phyloP scores from a whole-genome alignment of 352 stramenopile genomes.

The Blastocystis sp. region DNA sequence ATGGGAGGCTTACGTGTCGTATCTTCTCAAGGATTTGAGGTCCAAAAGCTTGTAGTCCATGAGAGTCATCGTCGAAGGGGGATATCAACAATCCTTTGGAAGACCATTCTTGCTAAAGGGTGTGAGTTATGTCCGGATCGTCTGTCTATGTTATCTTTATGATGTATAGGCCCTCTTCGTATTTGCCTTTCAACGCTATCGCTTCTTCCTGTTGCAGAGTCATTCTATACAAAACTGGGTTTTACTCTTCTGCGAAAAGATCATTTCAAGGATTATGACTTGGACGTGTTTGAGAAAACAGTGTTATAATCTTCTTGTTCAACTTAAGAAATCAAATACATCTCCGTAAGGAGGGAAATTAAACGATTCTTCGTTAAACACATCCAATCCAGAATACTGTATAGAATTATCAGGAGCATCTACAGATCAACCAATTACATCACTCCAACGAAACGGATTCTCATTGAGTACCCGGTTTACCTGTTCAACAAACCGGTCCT shows the following conservation, averaged over 20 bases:
- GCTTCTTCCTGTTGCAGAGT: conserved; percentile 21
- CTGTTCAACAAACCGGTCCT: conserved; percentile 56
- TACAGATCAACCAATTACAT: neutral
- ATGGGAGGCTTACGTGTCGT: conserved; percentile 7
- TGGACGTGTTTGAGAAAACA: conserved; percentile 59
- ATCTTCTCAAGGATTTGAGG: neutral
- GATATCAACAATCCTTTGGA: conserved; percentile 14
- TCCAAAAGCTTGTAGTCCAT: conserved; percentile 41
- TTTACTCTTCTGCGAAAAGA: conserved; percentile 3
- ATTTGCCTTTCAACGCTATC: conserved; percentile 42
- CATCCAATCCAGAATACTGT: too few relatives aligned
- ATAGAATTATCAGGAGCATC: neutral
- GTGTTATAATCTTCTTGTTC: conserved; percentile 13
- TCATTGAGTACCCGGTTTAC: conserved; percentile 26
- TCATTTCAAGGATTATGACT: conserved; percentile 40
- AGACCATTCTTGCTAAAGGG: neutral
- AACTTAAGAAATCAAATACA: conserved; percentile 61
- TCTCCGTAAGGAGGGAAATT: conserved; percentile 5
- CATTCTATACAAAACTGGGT: conserved; percentile 25
- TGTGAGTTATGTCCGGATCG: neutral
- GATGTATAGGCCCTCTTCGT: conserved; percentile 10
- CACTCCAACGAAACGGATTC: neutral
- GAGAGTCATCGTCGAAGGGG: neutral
- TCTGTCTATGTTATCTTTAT: neutral
- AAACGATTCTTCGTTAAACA: neutral